Conservation (phyloP, 345 rosid species). For the Rhodamnia rubescens region DNA sequence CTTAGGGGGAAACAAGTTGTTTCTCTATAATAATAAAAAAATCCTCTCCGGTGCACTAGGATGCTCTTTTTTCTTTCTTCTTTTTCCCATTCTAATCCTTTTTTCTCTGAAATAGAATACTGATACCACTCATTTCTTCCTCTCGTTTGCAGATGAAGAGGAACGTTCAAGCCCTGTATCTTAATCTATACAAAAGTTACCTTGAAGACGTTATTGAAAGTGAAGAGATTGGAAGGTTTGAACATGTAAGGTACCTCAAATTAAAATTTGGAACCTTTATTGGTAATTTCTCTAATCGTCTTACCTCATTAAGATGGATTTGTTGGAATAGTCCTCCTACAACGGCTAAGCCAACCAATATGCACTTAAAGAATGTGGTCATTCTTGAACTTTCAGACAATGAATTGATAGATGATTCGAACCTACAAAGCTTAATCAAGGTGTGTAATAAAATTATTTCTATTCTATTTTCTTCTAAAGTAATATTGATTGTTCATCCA, state of each 20-base stretch:
- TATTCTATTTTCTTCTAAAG: not conserved
- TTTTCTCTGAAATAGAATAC: not conserved
- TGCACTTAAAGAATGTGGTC: not conserved
- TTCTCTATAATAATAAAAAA: too few relatives aligned
- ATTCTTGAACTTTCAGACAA: not conserved
- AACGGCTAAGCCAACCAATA: not conserved
- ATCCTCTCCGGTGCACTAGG: accelerated
- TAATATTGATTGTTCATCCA: too few relatives aligned
- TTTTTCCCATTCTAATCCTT: not conserved
- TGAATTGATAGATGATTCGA: not conserved
- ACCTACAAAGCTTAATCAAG: not conserved
- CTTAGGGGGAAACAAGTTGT: too few relatives aligned
- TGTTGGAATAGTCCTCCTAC: not conserved
- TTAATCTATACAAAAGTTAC: not conserved
- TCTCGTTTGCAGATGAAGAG: not conserved
- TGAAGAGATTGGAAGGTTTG: not conserved
- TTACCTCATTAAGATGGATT: not conserved
- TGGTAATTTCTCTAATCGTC: accelerated
- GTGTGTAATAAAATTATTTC: not conserved
- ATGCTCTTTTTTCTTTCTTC: not conserved
- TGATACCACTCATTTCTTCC: not conserved
- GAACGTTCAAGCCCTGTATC: not conserved
- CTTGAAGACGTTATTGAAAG: not conserved
- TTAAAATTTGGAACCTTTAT: not conserved
- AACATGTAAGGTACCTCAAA: not conserved